Evolutionary conservation across 306 rosid genomes (phyloP), one percentile per base, ranked within the genome.

Genomic region (Senna tora): DNA sequence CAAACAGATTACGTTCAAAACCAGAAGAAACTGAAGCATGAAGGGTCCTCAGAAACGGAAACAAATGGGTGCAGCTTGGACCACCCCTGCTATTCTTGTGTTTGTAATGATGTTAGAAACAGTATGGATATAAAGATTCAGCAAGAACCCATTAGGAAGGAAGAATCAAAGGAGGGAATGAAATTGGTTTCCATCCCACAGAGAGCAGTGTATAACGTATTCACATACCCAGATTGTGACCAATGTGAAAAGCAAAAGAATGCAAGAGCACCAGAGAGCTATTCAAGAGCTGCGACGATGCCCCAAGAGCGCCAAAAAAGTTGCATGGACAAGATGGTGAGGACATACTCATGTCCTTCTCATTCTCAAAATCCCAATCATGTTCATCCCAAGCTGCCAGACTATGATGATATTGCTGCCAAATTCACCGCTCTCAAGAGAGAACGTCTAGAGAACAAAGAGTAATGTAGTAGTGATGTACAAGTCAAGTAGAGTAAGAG

Each of bases 351-450:
- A 1, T 84, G 66, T 75, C 78, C 84, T 14, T 52, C 80, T 45
- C 77, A 36, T 14, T 52, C 80, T 45, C 77, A 36, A 43, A 41
- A 77, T 64, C 93, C 91, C 2, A 84, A 77, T 4, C 98, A 93
- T 79, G 96, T 93, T 64, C 98, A 93, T 82, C 98, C 96, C 0
- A 90, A 90, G 79, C 74, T 93, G 81, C 98, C 96, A 0, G 88
- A 93, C 20, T 93, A 83, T 71, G 93, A 90, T 8, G 91, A 87
- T 55, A 62, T 92, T 63, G 81, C 86, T 63, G 85, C 95, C 21
- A 84, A 74, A 60, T 88, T 93, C 84, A 60, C 41, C 79, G 90
- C 91, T 71, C 87, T 90, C 52, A 90, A 88, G 82, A 84, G 77
- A 79, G 85, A 77, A 62, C 79, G 61, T 12, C 73, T 69, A 42